phyloP scores from a whole-genome alignment of 169 alveolate genomes.

The Plasmodium inui region DNA sequence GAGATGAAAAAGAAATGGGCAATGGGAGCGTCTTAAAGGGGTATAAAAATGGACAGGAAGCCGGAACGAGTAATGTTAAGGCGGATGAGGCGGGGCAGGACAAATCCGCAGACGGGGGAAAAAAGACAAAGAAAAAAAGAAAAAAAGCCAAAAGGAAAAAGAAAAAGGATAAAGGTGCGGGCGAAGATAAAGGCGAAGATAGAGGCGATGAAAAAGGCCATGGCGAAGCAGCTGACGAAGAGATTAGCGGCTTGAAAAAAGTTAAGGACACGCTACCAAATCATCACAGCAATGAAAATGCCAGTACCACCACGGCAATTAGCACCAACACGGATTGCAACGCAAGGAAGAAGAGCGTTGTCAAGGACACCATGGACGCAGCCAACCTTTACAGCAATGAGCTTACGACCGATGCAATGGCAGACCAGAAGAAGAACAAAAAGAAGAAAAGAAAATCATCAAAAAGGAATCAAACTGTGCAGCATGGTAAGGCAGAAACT shows the following conservation, averaged over 20 bases:
- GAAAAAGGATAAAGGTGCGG: background rate
- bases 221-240: background rate
- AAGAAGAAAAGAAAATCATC: background rate
- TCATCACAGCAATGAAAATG: conserved; percentile 20
- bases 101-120: background rate
- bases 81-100: background rate
- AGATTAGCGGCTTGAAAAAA: background rate
- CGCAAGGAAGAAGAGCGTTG: background rate
- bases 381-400: background rate
- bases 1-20: background rate
- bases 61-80: background rate
- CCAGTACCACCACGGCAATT: conserved; percentile 39
- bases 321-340: conserved; percentile 11
- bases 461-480: background rate
- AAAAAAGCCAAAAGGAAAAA: background rate
- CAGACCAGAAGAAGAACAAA: background rate
- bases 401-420: background rate
- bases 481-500: background rate
- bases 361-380: background rate
- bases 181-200: background rate
- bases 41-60: background rate
- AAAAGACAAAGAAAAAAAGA: background rate
- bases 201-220: background rate
- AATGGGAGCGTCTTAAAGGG: background rate
- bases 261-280: background rate